phyloP scores from a whole-genome alignment of 2,329 filamentous ascomycete genomes.

The Colletotrichum sp. region DNA sequence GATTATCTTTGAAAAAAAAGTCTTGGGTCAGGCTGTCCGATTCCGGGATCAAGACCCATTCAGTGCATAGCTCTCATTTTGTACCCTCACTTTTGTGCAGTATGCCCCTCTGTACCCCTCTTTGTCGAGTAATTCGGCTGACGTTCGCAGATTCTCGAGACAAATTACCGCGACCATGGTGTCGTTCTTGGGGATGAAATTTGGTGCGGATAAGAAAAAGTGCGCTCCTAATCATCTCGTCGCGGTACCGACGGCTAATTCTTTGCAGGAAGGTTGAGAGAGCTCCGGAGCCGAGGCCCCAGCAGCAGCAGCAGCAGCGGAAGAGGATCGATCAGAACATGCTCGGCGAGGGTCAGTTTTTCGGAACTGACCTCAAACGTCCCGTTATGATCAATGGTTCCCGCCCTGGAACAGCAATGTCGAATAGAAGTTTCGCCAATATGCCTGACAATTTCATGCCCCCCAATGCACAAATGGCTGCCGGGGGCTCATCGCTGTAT shows the following conservation, averaged over 20 bases:
- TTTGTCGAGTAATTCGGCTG: neutral
- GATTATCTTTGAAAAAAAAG: neutral
- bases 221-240: constrained; percentile 21
- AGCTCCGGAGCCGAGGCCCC: constrained; percentile 22
- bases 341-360: constrained; percentile 39
- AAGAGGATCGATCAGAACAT: constrained; percentile 38
- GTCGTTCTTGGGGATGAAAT: constrained; percentile 63
- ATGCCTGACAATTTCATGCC: constrained; percentile 18
- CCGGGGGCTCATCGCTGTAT: constrained; percentile 46
- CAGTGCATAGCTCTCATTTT: constrained; percentile 14
- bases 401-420: constrained; percentile 8
- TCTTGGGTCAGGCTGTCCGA: neutral
- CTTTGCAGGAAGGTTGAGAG: constrained; percentile 24
- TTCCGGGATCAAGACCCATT: neutral
- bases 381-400: constrained; percentile 35
- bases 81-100: constrained; percentile 1
- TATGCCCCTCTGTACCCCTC: constrained; percentile 13
- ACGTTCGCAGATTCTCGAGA: constrained; percentile 7
- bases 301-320: constrained; percentile 22
- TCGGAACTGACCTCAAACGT: constrained; percentile 38
- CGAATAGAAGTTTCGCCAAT: constrained; percentile 16
- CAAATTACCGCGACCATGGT: constrained; percentile 48
- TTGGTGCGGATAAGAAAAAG: constrained; percentile 63
- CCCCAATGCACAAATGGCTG: constrained; percentile 35
- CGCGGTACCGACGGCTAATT: neutral